Conservation (phyloP, 2,329 filamentous ascomycete species). For the Clonostachys solani region DNA sequence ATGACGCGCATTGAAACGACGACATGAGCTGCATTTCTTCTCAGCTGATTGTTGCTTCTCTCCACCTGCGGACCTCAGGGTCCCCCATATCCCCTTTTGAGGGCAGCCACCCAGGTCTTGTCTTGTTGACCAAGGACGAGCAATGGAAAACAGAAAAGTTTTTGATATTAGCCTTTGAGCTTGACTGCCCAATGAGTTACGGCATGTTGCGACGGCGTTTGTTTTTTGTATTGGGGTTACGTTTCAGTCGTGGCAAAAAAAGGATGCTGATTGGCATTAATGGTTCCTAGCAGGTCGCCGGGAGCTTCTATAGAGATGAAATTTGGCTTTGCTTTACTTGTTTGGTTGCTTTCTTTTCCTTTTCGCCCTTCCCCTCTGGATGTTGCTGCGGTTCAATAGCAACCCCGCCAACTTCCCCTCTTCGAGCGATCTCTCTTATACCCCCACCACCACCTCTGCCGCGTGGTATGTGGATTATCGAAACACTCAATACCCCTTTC, state of each 20-base stretch:
- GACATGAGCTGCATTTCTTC: too few species aligned
- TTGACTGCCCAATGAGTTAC: not conserved
- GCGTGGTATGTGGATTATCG: too few species aligned
- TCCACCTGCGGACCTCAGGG: too few species aligned
- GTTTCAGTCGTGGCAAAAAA: not conserved
- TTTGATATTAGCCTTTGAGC: not conserved
- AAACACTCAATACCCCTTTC: too few species aligned
- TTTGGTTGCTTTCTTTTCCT: not conserved
- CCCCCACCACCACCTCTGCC: too few species aligned
- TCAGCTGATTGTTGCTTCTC: too few species aligned
- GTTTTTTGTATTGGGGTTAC: not conserved
- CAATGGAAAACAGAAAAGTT: not conserved
- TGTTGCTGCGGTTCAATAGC: too few species aligned
- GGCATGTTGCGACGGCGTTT: slow-evolving; percentile 2
- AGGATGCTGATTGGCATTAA: not conserved
- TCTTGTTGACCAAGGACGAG: not conserved
- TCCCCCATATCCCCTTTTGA: too few species aligned
- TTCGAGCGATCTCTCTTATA: too few species aligned
- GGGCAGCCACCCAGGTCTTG: too few species aligned
- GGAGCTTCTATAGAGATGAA: not conserved
- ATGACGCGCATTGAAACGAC: too few species aligned
- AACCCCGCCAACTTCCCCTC: too few species aligned
- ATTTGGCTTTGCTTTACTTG: not conserved
- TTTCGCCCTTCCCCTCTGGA: not conserved
- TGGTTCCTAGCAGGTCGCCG: not conserved